A percentile compares a stretch with the other conserved stretches of the same genome.
phyloP scores from a whole-genome alignment of 352 stramenopile genomes.

The Globisporangium paddicum region DNA sequence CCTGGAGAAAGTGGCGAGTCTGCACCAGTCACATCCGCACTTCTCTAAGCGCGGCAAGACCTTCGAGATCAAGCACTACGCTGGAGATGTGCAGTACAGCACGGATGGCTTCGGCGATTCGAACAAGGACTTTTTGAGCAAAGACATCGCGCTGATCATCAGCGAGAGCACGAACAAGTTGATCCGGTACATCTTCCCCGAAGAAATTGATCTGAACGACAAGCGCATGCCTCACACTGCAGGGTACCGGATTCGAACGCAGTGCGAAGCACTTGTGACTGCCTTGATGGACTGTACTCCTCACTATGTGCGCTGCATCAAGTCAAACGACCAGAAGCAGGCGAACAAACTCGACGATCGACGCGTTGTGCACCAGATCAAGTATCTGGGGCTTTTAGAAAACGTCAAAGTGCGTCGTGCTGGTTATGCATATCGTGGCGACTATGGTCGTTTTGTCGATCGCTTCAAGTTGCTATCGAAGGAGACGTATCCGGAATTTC shows the following conservation, averaged over 20 bases:
- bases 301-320: conserved; percentile 91
- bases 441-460: conserved; percentile 84
- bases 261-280: conserved; percentile 85
- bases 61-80: conserved; percentile 85
- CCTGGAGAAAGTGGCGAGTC: conserved; percentile 66
- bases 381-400: conserved; percentile 84
- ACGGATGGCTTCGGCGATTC: conserved; percentile 78
- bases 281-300: conserved; percentile 88
- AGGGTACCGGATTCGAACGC: conserved; percentile 80
- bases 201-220: conserved; percentile 79
- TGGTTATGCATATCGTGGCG: conserved; percentile 81
- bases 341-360: conserved; percentile 82
- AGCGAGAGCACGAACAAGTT: conserved; percentile 83
- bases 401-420: conserved; percentile 87
- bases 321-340: conserved; percentile 89
- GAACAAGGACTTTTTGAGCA: conserved; percentile 81
- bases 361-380: conserved; percentile 84
- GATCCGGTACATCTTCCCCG: conserved; percentile 81
- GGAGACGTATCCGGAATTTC: conserved; percentile 81
- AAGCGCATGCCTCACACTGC: conserved; percentile 77
- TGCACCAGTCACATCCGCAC: conserved; percentile 64
- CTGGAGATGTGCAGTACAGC: conserved; percentile 83
- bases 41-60: conserved; percentile 84
- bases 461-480: conserved; percentile 79
- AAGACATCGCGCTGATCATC: conserved; percentile 79